Evolutionary conservation across 2,329 filamentous ascomycete genomes (phyloP).

Genomic region (Tympanopsis confertula): DNA sequence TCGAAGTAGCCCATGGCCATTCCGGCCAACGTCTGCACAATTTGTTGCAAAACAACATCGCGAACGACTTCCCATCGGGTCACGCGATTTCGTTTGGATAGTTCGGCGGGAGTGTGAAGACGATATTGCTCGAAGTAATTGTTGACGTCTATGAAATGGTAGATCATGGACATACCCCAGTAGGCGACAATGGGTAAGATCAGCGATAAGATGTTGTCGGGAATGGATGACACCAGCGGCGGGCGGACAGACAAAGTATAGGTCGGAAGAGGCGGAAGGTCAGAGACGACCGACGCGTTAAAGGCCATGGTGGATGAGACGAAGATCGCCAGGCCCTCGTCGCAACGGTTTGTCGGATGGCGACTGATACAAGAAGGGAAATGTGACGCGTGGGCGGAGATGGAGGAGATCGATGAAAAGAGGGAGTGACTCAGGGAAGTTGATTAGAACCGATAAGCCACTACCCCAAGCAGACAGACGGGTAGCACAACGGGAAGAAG

Average conservation of each 20-base stretch:
- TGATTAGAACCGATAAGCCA: too few species aligned
- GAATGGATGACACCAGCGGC: slow-evolving; percentile 3
- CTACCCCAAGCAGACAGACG: too few species aligned
- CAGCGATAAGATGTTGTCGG: slow-evolving; percentile 5
- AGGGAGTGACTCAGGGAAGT: too few species aligned
- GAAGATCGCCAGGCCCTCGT: too few species aligned
- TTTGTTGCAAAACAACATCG: slow-evolving; percentile 5
- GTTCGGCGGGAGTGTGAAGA: slow-evolving; percentile 4
- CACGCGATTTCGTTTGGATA: slow-evolving; percentile 4
- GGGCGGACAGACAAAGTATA: slow-evolving; percentile 3
- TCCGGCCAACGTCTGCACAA: slow-evolving; percentile 3
- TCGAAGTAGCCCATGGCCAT: slow-evolving; percentile 2
- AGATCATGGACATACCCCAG: slow-evolving; percentile 5
- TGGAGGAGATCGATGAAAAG: too few species aligned
- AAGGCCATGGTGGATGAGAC: background rate
- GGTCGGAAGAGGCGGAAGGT: slow-evolving; percentile 2
- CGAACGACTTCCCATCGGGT: slow-evolving; percentile 3
- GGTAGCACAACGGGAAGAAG: too few species aligned
- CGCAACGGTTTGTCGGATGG: too few species aligned
- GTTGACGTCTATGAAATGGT: slow-evolving; percentile 4
- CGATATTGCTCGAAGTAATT: slow-evolving; percentile 5
- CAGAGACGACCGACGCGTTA: background rate
- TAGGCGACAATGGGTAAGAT: slow-evolving; percentile 5
- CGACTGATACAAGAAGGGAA: too few species aligned
- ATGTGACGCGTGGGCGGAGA: too few species aligned